A percentile compares a stretch with the other conserved stretches of the same genome.
Conservation (phyloP, 495 filamentous ascomycete species). For the Tuber borchii region DNA sequence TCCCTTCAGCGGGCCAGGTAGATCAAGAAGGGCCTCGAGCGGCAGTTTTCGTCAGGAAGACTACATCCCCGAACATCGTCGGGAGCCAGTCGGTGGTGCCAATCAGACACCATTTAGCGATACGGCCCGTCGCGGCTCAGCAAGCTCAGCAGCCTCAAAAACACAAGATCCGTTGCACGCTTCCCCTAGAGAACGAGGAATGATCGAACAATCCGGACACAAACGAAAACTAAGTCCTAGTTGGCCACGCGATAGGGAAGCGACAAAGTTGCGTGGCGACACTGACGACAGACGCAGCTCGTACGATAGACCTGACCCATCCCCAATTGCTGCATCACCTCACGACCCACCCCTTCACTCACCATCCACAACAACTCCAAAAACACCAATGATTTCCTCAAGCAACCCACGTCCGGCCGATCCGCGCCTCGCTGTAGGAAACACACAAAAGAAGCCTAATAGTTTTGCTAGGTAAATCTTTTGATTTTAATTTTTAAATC, state of each 20-base stretch:
- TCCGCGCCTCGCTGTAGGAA: background rate
- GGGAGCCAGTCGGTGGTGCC: background rate
- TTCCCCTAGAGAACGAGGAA: background rate
- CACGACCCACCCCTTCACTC: background rate
- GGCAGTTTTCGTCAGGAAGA: background rate
- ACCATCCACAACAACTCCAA: conserved; percentile 2
- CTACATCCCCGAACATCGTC: background rate
- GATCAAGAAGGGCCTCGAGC: background rate
- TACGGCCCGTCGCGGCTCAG: background rate
- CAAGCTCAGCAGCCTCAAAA: background rate
- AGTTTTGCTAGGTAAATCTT: background rate
- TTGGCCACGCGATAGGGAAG: background rate
- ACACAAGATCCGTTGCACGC: background rate
- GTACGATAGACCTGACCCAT: background rate
- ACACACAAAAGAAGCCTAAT: background rate
- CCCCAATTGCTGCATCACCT: background rate
- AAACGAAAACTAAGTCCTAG: background rate
- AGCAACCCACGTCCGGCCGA: background rate
- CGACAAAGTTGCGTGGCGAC: background rate
- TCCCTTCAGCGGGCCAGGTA: background rate
- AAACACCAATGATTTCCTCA: background rate
- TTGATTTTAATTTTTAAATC: background rate
- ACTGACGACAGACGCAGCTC: background rate
- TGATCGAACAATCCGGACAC: background rate
- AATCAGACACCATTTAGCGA: background rate